Percentiles rank a stretch among this genome's conserved stretches.
These are phyloP conservation scores for Aaosphaeria pasadenensis DNA, from an alignment of 2,329 filamentous ascomycete genomes.

Conservation along the genomic window DNA sequence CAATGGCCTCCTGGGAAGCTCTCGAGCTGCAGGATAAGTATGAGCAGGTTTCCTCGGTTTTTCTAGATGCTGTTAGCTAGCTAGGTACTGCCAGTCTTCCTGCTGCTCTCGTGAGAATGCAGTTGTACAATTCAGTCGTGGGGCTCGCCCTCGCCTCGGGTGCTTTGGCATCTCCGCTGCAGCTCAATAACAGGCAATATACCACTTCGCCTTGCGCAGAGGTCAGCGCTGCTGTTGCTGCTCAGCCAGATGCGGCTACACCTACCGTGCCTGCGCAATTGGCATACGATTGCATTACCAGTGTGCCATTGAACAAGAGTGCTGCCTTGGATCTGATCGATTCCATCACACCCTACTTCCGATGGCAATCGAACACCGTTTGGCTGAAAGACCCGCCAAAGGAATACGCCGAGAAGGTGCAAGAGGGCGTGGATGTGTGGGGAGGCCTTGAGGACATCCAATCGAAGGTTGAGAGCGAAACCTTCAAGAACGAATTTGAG, in stretches of 20 bases:
- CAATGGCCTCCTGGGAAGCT: no score
- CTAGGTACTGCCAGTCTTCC: no score
- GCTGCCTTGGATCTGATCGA: constrained; percentile 41
- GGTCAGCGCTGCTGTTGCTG: constrained; percentile 25
- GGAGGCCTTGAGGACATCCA: constrained; percentile 38
- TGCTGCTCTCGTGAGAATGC: constrained; percentile 15
- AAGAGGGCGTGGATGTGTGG: constrained; percentile 42
- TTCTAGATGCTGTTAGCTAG: no score
- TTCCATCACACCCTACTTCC: constrained; percentile 44
- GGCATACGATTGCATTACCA: constrained; percentile 47
- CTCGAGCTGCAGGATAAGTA: no score
- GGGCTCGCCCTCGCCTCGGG: constrained; percentile 24
- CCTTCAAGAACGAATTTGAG: constrained; percentile 42
- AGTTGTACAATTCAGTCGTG: constrained; percentile 17
- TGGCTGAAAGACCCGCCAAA: constrained; percentile 45
- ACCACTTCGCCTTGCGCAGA: constrained; percentile 29
- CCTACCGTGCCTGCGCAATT: constrained; percentile 43
- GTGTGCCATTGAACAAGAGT: constrained; percentile 44
- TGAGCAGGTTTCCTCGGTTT: no score
- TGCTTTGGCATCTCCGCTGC: constrained; percentile 23
- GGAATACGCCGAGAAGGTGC: constrained; percentile 47
- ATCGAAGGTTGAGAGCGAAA: constrained; percentile 32
- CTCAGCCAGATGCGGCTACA: constrained; percentile 14
- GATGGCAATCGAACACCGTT: constrained; percentile 45
- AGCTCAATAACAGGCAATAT: constrained; percentile 24